Conservation (phyloP, 345 rosid genomes). For the Eucalyptus albens region DNA sequence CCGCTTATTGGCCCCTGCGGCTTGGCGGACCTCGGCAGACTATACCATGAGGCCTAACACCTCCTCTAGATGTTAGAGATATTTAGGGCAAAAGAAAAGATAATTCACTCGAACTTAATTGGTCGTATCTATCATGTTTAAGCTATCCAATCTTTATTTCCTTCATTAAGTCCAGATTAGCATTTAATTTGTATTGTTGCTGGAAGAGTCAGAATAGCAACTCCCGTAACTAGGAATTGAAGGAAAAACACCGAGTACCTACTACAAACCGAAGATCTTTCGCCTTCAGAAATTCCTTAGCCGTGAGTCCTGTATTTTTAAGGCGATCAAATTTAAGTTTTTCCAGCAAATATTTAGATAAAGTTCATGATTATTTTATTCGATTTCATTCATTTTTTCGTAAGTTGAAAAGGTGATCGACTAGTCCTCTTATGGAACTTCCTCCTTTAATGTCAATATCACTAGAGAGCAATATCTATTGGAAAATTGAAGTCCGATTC, state of each 20-base stretch:
- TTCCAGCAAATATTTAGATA: neutral
- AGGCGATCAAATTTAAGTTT: no score
- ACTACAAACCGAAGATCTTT: neutral
- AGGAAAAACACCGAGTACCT: accelerated
- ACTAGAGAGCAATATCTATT: no score
- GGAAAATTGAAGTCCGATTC: no score
- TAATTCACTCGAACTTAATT: no score
- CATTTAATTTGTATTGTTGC: neutral
- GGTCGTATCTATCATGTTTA: no score
- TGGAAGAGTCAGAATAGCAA: neutral
- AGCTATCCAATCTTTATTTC: no score
- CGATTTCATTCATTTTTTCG: neutral
- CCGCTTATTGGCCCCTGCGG: no score
- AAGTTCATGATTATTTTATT: neutral
- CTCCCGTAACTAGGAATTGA: neutral
- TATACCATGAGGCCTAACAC: no score
- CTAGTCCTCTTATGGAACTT: neutral
- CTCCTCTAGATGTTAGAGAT: no score
- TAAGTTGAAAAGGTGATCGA: neutral
- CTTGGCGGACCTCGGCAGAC: no score
- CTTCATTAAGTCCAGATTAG: neutral
- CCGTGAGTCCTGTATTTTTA: neutral
- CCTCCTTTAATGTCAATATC: neutral
- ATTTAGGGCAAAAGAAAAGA: no score
- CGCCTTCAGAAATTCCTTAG: neutral